A percentile compares a stretch with the other conserved stretches of the same genome.
These are phyloP conservation scores for Tephrocybe rancida DNA, from an alignment of 768 basidiomycete species.

Conservation along the genomic window DNA sequence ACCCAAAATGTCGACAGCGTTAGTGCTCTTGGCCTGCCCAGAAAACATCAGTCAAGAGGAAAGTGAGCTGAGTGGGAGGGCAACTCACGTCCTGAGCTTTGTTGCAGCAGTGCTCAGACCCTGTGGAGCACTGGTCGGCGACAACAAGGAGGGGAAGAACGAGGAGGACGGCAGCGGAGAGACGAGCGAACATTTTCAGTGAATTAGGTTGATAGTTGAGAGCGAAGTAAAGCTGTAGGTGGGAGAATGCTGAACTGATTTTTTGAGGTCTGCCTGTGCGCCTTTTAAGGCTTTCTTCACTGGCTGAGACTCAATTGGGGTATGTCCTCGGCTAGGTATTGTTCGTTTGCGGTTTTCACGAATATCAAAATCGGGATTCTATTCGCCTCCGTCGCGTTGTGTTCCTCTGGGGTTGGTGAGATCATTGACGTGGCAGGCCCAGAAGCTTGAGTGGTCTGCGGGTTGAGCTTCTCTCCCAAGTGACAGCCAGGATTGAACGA, in stretches of 20 bases:
- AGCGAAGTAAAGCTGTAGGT: background rate
- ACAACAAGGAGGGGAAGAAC: conserved; percentile 5
- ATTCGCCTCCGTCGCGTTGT: no score
- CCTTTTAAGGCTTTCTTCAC: background rate
- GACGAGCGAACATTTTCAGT: conserved; percentile 5
- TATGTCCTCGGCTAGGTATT: no score
- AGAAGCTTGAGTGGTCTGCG: no score
- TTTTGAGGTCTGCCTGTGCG: background rate
- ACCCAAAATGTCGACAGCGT: background rate
- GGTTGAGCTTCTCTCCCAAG: no score
- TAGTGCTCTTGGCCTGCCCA: background rate
- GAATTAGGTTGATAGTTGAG: background rate
- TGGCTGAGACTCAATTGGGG: background rate
- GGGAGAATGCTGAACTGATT: background rate
- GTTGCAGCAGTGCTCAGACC: background rate
- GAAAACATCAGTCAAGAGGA: background rate
- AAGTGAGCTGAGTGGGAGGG: background rate
- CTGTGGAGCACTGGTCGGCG: background rate
- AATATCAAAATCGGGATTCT: no score
- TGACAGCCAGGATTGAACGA: no score
- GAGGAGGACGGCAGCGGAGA: background rate
- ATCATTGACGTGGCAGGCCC: no score
- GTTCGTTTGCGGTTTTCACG: no score
- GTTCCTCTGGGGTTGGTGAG: no score
- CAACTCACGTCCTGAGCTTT: background rate